Conservation (phyloP, 1,284 basidiomycete genomes). For the Heterobasidion annosum region DNA sequence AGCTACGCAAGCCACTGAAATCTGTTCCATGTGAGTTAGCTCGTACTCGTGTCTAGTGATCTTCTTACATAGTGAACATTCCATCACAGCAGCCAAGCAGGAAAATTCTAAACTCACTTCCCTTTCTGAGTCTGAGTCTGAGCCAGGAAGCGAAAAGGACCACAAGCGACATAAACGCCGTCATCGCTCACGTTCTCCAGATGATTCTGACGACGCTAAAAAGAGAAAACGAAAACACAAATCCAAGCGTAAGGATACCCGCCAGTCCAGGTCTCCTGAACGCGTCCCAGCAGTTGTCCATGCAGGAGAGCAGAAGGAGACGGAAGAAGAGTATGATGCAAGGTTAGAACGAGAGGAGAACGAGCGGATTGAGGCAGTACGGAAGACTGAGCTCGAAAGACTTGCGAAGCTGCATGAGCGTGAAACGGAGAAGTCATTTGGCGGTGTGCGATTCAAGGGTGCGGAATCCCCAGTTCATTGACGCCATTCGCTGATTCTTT, state of each 20-base stretch:
- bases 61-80: background rate
- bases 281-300: background rate
- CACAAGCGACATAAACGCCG: constrained; percentile 23
- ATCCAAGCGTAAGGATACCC: constrained; percentile 6
- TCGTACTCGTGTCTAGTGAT: background rate
- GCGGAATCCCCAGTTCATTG: background rate
- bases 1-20: constrained; percentile 40
- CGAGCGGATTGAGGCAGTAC: constrained; percentile 41
- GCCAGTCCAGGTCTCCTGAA: constrained; percentile 1
- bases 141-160: constrained; percentile 13
- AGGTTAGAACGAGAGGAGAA: constrained; percentile 64
- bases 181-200: constrained; percentile 18
- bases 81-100: constrained; percentile 3
- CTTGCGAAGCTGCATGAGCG: constrained; percentile 33
- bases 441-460: constrained; percentile 31
- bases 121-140: constrained; percentile 13
- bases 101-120: constrained; percentile 11
- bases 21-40: background rate
- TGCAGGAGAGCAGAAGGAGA: constrained; percentile 33
- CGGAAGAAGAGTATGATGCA: constrained; percentile 58
- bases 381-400: constrained; percentile 38
- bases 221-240: constrained; percentile 10
- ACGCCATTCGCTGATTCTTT: background rate
- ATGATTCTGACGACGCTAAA: constrained; percentile 5
- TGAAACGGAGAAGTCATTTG: constrained; percentile 33